Conservation (phyloP, 2,329 filamentous ascomycete genomes). For the Orbilia oligospora region DNA sequence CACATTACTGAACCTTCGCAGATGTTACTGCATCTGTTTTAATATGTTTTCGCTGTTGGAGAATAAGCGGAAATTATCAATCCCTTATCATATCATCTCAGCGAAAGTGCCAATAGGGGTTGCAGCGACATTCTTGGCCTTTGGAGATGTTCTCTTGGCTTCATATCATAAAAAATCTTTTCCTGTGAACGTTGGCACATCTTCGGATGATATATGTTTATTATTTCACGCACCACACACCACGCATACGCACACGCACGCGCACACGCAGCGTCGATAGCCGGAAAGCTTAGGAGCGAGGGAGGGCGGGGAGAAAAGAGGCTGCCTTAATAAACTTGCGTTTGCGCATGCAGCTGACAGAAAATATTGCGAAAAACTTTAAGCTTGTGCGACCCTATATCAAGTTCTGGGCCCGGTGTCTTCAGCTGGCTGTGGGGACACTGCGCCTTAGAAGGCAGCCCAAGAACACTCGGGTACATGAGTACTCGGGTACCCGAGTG, state of each 20-base stretch:
- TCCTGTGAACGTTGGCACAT: background rate
- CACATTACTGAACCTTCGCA: slow-evolving; percentile 28
- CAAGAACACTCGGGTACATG: background rate
- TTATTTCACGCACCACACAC: slow-evolving; percentile 10
- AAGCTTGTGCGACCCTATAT: slow-evolving; percentile 14
- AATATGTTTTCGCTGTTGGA: slow-evolving; percentile 16
- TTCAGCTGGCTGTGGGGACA: slow-evolving; percentile 3
- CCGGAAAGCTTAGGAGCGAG: background rate
- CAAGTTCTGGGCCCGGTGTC: background rate
- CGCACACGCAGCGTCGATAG: slow-evolving; percentile 9
- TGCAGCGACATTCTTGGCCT: slow-evolving; percentile 1
- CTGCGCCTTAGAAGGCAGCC: slow-evolving; percentile 21
- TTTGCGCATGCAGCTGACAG: slow-evolving; percentile 26
- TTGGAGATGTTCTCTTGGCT: slow-evolving; percentile 3
- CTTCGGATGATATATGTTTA: slow-evolving; percentile 5
- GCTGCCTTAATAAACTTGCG: slow-evolving; percentile 21
- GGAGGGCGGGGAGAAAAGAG: too few species aligned
- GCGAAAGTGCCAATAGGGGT: background rate
- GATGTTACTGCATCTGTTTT: slow-evolving; percentile 13
- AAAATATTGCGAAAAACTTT: slow-evolving; percentile 23
- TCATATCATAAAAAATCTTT: background rate
- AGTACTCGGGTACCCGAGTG: background rate
- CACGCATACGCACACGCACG: background rate
- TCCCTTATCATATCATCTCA: slow-evolving; percentile 24
- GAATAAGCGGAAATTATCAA: slow-evolving; percentile 32